Evolutionary conservation across 495 filamentous ascomycete genomes (phyloP), one percentile per base, ranked within the genome.

Genomic region (Neurospora tetraspora): DNA sequence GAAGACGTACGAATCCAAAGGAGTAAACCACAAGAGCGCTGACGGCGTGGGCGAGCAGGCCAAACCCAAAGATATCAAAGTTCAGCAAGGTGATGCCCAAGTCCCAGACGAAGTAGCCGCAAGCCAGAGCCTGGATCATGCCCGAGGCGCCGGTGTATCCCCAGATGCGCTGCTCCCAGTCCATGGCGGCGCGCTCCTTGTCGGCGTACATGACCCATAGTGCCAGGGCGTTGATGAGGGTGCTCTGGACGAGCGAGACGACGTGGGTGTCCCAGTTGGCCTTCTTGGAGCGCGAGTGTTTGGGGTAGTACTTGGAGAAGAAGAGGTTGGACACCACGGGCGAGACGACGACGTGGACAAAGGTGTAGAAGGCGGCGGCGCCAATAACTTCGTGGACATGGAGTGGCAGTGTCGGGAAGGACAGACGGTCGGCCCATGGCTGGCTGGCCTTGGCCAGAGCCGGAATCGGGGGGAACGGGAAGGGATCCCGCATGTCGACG

Each of bases 241-340:
- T 83, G 77, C 89, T 91, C 84, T 99, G 96, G 20, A 93, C 83
- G n/a, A 99, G 83, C 16, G 93, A 97, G 31, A 98, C 96, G 76
- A 98, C 91, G 79, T 98, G 96, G 37, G 97, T 91, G 81, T 99
- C 92, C 96, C 96, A 99, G 87, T 95, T 98, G 74, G 95, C 83
- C 80, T 87, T 89, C 69, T 91, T 95, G 39, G 90, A 87, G 11
- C 81, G 81, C 69, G 86, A 86, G 71, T 97, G 84, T 39, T 85
- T 83, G 14, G 86, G 82, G 82, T 98, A 99, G 75, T 86, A 86
- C 39, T 80, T 76, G n/a, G 94, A 90, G 78, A 94, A 92, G 71
- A 95, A 78, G 70, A 82, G 76, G 61, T 81, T 81, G 69, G 93
- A 97, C 69, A 98, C 71, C 39, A 83, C 76, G 27, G 96, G 96